phyloP scores from a whole-genome alignment of 352 stramenopile genomes.

The Phytophthora parvispora region DNA sequence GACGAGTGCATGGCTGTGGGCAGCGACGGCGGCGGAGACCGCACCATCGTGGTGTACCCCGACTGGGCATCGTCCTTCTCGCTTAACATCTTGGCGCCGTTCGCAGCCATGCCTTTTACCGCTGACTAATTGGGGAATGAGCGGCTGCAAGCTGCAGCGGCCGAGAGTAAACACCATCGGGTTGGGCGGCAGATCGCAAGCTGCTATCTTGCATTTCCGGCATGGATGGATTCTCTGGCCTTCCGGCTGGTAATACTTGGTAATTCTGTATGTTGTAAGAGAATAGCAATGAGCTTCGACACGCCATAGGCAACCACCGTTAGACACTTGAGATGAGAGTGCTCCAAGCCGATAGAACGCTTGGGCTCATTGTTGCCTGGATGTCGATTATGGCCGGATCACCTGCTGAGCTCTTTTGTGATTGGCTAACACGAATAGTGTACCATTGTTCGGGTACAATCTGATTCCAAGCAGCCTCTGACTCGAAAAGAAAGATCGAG shows the following conservation, averaged over 20 bases:
- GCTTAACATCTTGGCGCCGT: conserved; percentile 4
- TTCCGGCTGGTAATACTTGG: conserved; percentile 5
- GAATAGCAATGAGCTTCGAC: neutral
- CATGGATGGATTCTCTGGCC: conserved; percentile 20
- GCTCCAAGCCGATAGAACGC: too few relatives aligned
- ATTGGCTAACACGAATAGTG: too few relatives aligned
- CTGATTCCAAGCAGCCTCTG: conserved; percentile 28
- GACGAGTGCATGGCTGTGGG: conserved; percentile 8
- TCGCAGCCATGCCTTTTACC: conserved; percentile 6
- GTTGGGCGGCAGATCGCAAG: conserved; percentile 13
- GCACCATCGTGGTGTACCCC: conserved; percentile 22
- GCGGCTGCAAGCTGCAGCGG: neutral
- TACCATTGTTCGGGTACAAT: conserved; percentile 9
- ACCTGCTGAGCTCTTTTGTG: too few relatives aligned
- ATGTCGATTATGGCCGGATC: neutral
- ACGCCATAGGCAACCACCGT: neutral
- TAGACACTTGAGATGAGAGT: neutral
- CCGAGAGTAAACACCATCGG: conserved; percentile 28
- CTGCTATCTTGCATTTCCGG: conserved; percentile 8
- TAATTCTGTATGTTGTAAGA: neutral
- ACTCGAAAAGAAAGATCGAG: conserved; percentile 35
- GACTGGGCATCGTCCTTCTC: conserved; percentile 18
- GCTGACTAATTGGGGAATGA: conserved; percentile 22
- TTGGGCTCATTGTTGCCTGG: too few relatives aligned
- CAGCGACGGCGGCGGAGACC: conserved; percentile 11